Conservation (phyloP, 345 rosid species). For the Arabis alpina region DNA sequence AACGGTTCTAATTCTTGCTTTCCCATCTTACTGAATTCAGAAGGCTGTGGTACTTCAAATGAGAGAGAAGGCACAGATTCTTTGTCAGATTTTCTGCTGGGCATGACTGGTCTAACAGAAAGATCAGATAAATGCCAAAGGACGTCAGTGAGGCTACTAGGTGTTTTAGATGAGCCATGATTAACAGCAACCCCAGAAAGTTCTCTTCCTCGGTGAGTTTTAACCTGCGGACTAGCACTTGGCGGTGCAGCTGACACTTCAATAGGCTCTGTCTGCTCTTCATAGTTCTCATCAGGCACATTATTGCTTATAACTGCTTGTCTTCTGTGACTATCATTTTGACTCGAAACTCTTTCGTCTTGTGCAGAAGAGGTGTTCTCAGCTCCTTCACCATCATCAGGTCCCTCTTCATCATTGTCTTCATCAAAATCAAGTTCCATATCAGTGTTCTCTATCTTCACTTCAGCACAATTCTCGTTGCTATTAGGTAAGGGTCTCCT, state of each 20-base stretch:
- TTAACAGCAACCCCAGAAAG: conserved; percentile 52
- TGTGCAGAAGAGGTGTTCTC: conserved; percentile 51
- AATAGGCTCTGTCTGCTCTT: conserved; percentile 61
- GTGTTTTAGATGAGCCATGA: conserved; percentile 62
- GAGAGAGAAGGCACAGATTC: conserved; percentile 73
- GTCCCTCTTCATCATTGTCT: conserved; percentile 72
- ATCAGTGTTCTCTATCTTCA: conserved; percentile 89
- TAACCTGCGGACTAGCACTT: conserved; percentile 67
- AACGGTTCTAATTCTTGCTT: conserved; percentile 77
- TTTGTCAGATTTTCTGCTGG: conserved; percentile 89
- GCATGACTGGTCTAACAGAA: conserved; percentile 97
- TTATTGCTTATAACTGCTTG: conserved; percentile 51
- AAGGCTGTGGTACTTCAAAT: conserved; percentile 68
- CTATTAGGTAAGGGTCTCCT: conserved; percentile 76
- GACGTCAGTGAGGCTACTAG: conserved; percentile 62
- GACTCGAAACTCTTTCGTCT: conserved; percentile 46
- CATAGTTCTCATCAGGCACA: conserved; percentile 51
- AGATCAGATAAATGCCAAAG: conserved; percentile 97
- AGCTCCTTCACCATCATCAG: conserved; percentile 72
- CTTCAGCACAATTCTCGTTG: conserved; percentile 82
- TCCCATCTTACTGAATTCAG: conserved; percentile 76
- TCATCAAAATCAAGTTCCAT: conserved; percentile 99
- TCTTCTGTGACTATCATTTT: conserved; percentile 47
- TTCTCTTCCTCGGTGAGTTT: conserved; percentile 64
- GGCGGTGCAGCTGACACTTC: conserved; percentile 68